Evolutionary conservation across 129 eudicot species (phyloP).

Genomic region (Saposhnikovia divaricata): DNA sequence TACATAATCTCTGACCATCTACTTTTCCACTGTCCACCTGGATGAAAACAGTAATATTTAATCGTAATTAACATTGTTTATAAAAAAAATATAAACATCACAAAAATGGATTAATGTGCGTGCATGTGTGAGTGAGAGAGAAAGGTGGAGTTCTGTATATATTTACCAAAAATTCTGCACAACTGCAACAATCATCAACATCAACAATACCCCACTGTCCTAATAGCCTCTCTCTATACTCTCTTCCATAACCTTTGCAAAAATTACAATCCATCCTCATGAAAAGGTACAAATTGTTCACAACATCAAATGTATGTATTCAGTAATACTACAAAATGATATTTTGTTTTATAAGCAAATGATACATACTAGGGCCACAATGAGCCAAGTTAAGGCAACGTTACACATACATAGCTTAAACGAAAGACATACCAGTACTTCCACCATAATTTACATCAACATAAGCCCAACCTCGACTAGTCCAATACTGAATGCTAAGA

Average conservation of each 20-base stretch:
- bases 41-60: conserved; percentile 4
- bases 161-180: conserved; percentile 81
- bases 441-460: conserved; percentile 99
- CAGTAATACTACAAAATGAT: neutral
- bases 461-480: conserved; percentile 99
- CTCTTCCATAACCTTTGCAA: conserved; percentile 84
- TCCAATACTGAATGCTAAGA: conserved; percentile 85
- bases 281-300: conserved; percentile 5
- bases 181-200: conserved; percentile 94
- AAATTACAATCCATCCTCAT: conserved; percentile 13
- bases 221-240: conserved; percentile 82
- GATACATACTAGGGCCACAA: neutral
- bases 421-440: conserved; percentile 65
- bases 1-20: conserved; percentile 73
- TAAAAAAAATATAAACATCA: neutral
- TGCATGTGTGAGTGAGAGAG: neutral
- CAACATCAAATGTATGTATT: conserved; percentile 7
- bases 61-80: conserved; percentile 7
- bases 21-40: conserved; percentile 86
- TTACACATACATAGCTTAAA: neutral
- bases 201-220: conserved; percentile 85
- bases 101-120: neutral
- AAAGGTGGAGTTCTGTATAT: neutral
- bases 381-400: neutral
- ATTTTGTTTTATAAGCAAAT: neutral